A percentile compares a stretch with the other conserved stretches of the same genome.
Evolutionary conservation across 306 rosid species (phyloP).

Genomic region (Pyrus communis): DNA sequence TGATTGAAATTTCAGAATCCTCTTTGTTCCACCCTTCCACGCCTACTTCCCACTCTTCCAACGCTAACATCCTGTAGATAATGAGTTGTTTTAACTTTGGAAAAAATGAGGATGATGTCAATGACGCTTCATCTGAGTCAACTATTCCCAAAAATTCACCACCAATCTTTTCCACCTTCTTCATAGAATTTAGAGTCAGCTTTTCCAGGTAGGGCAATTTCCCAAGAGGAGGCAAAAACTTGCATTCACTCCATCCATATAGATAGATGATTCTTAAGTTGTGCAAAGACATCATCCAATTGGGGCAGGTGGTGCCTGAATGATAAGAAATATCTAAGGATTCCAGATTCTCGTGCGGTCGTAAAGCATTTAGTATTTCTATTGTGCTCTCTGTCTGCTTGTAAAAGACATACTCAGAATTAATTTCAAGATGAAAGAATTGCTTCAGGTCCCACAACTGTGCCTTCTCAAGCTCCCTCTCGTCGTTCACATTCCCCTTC

Average conservation of each 20-base stretch:
- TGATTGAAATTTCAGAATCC: background rate
- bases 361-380: background rate
- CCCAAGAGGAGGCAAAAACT: constrained; percentile 3
- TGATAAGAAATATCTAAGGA: background rate
- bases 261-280: background rate
- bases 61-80: too few species aligned
- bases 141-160: too few species aligned
- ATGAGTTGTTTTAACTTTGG: background rate
- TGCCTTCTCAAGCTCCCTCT: background rate
- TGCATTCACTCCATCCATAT: background rate
- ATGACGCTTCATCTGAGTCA: background rate
- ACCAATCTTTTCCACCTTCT: too few species aligned
- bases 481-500: background rate
- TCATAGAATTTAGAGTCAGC: too few species aligned
- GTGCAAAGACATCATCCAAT: background rate
- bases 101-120: background rate
- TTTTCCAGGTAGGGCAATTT: background rate
- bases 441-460: background rate
- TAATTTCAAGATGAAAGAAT: background rate
- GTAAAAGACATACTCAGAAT: rapidly evolving
- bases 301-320: background rate
- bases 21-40: background rate
- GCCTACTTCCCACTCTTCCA: background rate
- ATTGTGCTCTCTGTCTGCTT: too few species aligned
- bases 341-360: too few species aligned